Evolutionary conservation across 1,284 basidiomycete genomes (phyloP), one percentile per base, ranked within the genome.

Genomic region (Fomes fomentarius): DNA sequence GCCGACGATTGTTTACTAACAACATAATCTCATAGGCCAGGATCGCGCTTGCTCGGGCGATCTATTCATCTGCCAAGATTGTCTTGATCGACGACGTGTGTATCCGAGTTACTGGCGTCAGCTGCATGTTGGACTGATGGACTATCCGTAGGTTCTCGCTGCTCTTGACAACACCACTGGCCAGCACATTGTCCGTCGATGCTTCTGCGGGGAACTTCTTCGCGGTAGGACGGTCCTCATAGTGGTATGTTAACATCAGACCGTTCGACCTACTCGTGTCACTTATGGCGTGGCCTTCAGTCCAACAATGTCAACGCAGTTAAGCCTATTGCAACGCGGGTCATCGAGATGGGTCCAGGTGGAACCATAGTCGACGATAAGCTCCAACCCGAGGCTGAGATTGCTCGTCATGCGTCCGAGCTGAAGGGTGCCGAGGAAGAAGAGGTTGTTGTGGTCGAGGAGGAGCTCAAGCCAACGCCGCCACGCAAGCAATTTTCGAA

Each of bases 121-220:
- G 17, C 3, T 1, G 10, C 4, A 2, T 8, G 1, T 0, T n/a
- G 10, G 26, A 28, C 40, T 22, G 30, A 14, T 19, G 19, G 25
- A 10, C 3, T 19, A 8, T 6, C 66, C 9, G 65, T 74, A 79
- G 61, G 70, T 80, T 28, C 50, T 68, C 22, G 64, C 76, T 5
- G 77, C 77, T 1, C 64, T 81, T 6, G 81, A 82, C 64, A 79
- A 83, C 17, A 80, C 85, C 59, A 93, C 90, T 1, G 77, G 87
- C 0, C 81, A 81, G 55, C 91, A 82, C 81, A 85, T 93, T 54
- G 81, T 91, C 14, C 82, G 89, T n/a, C 81, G 89, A 46, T 87
- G 88, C 60, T 81, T 94, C 68, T 67, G 72, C 37, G 86, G 89
- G 4, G 82, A 87, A 51, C 73, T 93, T 6, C 71, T 93, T 26